Base-by-base conservation (phyloP, 148 eudicot species). In the Amaranthus cruentus region DNA sequence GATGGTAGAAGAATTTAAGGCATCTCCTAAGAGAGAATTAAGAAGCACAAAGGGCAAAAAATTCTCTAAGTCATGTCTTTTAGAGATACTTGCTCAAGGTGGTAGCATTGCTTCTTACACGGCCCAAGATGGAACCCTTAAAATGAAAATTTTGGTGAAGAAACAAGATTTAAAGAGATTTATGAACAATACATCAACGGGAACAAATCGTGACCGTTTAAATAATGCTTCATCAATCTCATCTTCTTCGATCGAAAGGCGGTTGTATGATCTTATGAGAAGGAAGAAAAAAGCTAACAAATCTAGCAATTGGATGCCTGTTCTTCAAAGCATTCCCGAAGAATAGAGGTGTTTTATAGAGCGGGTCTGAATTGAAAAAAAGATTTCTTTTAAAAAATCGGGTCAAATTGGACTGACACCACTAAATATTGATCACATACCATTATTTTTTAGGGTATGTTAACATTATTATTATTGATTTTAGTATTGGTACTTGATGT, bases 281-380 rank as follows among this genome's bases (percentile, higher is more conserved):
- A 81, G 71, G 64, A 82, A 81, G 80, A 79, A 79, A 80, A 69
- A 53, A 62, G 2, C 52, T 18, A 69, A 56, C 38, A 9, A 64
- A 58, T 73, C 77, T 60, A 9, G 74, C 57, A 18, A 79, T 54
- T 88, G 96, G 96, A 86, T 73, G 54, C 96, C 96, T 66, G 84
- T 68, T 9, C 96, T 90, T 63, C 88, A 85, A 52, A 90, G 89
- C 81, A 90, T 90, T 68, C 96, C 92, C 0, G 90, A 90, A 76
- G 84, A 85, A 56, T 66, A 69, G 4, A 77, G 7, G 14, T 58
- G 8, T 10, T 15, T 14, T 56, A 62, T 43, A 9, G 13, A 62
- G 18, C 70, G 48, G 42, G 42, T 62, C 38, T 43, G 44, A 28
- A 28, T 28, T 28, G 38, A 28, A 28, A 28, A 28, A 28, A 28